These are phyloP conservation scores for Xenosphaeropsis pyriputrescens DNA, from an alignment of 2,329 filamentous ascomycete species.

Conservation along the genomic window DNA sequence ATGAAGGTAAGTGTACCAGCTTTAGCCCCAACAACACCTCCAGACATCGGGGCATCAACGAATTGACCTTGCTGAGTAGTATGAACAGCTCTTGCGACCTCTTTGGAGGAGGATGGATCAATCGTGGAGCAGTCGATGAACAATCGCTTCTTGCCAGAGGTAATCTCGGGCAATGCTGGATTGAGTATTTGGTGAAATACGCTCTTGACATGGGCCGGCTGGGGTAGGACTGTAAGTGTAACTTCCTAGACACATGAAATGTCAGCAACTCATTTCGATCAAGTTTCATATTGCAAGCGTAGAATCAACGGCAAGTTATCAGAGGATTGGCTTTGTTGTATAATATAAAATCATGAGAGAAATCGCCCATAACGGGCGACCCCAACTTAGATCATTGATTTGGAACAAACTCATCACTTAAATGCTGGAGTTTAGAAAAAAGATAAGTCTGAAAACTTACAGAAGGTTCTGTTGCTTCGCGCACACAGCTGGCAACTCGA, in stretches of 20 bases:
- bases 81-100: slow-evolving; percentile 57
- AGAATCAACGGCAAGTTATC: slow-evolving; percentile 20
- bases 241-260: slow-evolving; percentile 43
- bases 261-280: slow-evolving; percentile 1
- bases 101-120: slow-evolving; percentile 70
- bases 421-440: slow-evolving; percentile 3
- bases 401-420: slow-evolving; percentile 37
- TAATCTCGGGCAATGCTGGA: slow-evolving; percentile 32
- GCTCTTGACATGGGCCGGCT: slow-evolving; percentile 72
- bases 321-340: slow-evolving; percentile 63
- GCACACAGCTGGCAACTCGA: slow-evolving; percentile 37
- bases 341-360: slow-evolving; percentile 42
- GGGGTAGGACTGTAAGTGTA: slow-evolving; percentile 78
- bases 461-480: slow-evolving; percentile 50
- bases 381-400: slow-evolving; percentile 64
- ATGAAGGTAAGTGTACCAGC: slow-evolving; percentile 85
- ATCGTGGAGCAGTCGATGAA: slow-evolving; percentile 98
- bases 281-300: slow-evolving; percentile 4
- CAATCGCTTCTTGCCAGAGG: slow-evolving; percentile 44
- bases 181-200: slow-evolving; percentile 69
- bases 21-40: slow-evolving; percentile 74
- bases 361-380: slow-evolving; percentile 32
- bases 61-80: slow-evolving; percentile 59
- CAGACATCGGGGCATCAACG: slow-evolving; percentile 89
- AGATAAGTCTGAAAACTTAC: slow-evolving; percentile 32